phyloP scores from a whole-genome alignment of 306 rosid genomes.

The Begonia fuchsioides region DNA sequence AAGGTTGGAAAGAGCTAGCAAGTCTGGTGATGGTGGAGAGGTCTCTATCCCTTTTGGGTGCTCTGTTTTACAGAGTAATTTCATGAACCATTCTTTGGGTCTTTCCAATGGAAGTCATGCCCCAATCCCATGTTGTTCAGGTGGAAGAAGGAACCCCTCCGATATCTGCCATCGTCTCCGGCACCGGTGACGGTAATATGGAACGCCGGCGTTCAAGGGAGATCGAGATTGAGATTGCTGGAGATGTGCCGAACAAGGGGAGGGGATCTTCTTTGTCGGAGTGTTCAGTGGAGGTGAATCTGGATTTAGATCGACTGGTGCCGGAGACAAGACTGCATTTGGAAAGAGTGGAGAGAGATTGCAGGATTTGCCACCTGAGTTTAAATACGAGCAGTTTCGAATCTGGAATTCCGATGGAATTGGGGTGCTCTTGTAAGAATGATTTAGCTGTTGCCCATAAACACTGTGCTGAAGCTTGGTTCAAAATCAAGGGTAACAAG shows the following conservation, averaged over 20 bases:
- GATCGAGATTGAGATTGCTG: constrained; percentile 38
- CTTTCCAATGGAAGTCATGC: constrained; percentile 30
- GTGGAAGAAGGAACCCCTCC: constrained; percentile 18
- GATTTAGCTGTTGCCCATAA: constrained; percentile 95
- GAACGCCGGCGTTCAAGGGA: constrained; percentile 21
- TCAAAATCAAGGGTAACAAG: constrained; percentile 92
- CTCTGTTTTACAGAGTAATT: constrained; percentile 24
- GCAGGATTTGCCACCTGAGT: constrained; percentile 70
- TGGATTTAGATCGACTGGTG: constrained; percentile 46
- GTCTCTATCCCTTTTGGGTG: constrained; percentile 21
- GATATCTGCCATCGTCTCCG: constrained; percentile 14
- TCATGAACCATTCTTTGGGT: constrained; percentile 53
- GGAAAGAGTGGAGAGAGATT: constrained; percentile 63
- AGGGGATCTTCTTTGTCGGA: constrained; percentile 39
- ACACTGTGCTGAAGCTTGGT: constrained; percentile 94
- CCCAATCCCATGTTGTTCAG: constrained; percentile 28
- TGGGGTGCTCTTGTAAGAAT: constrained; percentile 83
- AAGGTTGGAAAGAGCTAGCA: not conserved
- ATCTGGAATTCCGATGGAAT: constrained; percentile 70
- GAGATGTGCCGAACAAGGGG: constrained; percentile 15
- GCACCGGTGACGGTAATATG: constrained; percentile 7
- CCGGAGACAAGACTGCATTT: constrained; percentile 38
- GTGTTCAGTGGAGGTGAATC: constrained; percentile 58
- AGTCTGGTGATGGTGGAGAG: not conserved
- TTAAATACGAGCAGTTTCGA: constrained; percentile 63